Evolutionary conservation across 306 rosid species (phyloP), one percentile per base, ranked within the genome.

Genomic region (Glycine soja): DNA sequence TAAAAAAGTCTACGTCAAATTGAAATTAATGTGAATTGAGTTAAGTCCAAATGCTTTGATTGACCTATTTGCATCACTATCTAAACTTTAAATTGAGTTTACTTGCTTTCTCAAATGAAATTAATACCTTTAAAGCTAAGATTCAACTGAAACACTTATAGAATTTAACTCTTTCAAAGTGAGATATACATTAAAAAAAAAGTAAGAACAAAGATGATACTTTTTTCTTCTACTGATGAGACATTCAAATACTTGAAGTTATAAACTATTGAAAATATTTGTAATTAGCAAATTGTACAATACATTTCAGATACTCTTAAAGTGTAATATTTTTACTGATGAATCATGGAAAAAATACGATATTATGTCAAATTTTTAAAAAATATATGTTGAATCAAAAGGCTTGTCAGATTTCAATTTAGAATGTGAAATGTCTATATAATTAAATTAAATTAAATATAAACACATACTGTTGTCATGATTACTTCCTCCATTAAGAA

Each of bases 401-500:
- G 2, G 4, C 19, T 30, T 2, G 1, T 6, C 4, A 14, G 11
- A 14, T 65, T 61, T 38, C 38, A 38, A 7, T 5, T n/a, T 3
- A 14, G 71, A 38, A 14, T 65, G 14, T 4, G 32, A 14, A 65
- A 7, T 40, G n/a, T 0, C 11, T 38, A 14, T 38, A 3, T 3
- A 67, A 67, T 42, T n/a, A 40, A 38, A 67, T 42, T n/a, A 40
- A 38, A 14, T 38, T n/a, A 24, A 24, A 24, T 24, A 67, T 3
- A 14, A 15, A 67, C 48, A 15, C 71, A 42, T 42, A 66, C 50
- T 3, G 13, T 65, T 38, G 10, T 63, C 5, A 11, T 10, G 16
- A 30, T 67, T 42, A 67, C 32, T 43, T 65, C 11, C 40, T 65
- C 50, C 52, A 66, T 38, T 40, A 14, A 65, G 69, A 63, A 36